Conservation (phyloP, 1,139 yeast species). For the Kazachstania sp. region DNA sequence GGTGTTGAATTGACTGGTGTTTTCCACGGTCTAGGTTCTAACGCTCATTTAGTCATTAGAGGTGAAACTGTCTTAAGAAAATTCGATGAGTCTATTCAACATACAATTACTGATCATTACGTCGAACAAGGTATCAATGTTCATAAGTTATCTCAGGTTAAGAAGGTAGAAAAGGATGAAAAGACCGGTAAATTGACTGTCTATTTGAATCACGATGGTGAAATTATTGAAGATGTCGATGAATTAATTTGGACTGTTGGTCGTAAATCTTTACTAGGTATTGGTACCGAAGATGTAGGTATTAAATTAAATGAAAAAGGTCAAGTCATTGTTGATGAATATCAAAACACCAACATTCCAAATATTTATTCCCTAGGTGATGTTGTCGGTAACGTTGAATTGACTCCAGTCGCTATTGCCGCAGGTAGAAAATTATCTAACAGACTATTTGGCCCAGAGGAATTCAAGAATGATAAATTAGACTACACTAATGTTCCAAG, state of each 20-base stretch:
- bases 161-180: slow-evolving; percentile 49
- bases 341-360: slow-evolving; percentile 67
- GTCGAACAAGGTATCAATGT: slow-evolving; percentile 71
- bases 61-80: slow-evolving; percentile 83
- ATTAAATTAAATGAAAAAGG: slow-evolving; percentile 49
- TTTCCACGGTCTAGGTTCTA: slow-evolving; percentile 79
- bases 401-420: slow-evolving; percentile 98
- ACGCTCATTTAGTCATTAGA: slow-evolving; percentile 80
- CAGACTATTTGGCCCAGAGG: slow-evolving; percentile 76
- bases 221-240: slow-evolving; percentile 57
- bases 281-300: slow-evolving; percentile 72
- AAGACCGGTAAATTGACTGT: slow-evolving; percentile 57
- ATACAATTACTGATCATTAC: slow-evolving; percentile 71
- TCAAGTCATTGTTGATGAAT: slow-evolving; percentile 74
- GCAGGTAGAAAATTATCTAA: slow-evolving; percentile 92
- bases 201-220: slow-evolving; percentile 43
- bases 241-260: slow-evolving; percentile 90
- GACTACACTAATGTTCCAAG: slow-evolving; percentile 85
- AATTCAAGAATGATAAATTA: slow-evolving; percentile 59
- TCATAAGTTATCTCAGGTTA: slow-evolving; percentile 56
- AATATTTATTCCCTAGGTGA: slow-evolving; percentile 86
- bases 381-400: slow-evolving; percentile 81
- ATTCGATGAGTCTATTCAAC: slow-evolving; percentile 76
- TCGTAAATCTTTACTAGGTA: slow-evolving; percentile 63
- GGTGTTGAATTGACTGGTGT: slow-evolving; percentile 95